Conservation (phyloP, 1,139 yeast genomes). For the Pichia sp. region DNA sequence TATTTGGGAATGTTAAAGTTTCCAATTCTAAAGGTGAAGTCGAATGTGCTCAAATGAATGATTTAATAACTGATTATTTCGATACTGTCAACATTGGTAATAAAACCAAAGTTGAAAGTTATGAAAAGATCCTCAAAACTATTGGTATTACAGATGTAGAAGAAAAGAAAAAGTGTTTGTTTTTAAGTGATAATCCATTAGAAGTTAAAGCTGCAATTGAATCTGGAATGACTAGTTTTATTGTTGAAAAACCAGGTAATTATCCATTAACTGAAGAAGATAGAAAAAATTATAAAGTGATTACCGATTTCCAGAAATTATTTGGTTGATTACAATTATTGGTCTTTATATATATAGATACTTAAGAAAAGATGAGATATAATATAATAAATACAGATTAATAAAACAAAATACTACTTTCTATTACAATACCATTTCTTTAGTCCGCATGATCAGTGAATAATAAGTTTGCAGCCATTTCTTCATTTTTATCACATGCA, state of each 20-base stretch:
- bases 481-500: conserved; percentile 98
- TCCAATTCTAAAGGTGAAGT: conserved; percentile 17
- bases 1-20: conserved; percentile 56
- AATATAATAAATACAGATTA: background rate
- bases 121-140: conserved; percentile 46
- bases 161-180: conserved; percentile 36
- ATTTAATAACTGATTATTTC: conserved; percentile 57
- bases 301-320: conserved; percentile 20
- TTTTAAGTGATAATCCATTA: conserved; percentile 67
- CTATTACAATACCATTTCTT: background rate
- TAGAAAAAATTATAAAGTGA: conserved; percentile 21
- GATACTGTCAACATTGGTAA: conserved; percentile 83
- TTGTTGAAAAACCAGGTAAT: conserved; percentile 77
- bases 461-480: conserved; percentile 87
- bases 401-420: background rate
- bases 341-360: too few species aligned
- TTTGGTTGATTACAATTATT: background rate
- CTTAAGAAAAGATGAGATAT: too few species aligned
- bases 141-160: conserved; percentile 31
- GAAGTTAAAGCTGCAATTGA: conserved; percentile 68
- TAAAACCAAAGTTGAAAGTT: conserved; percentile 55
- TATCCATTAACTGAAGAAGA: conserved; percentile 41
- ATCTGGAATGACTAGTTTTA: conserved; percentile 54
- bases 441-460: conserved; percentile 41
- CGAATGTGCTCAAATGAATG: conserved; percentile 44